phyloP scores from a whole-genome alignment of 106 monocot species.

The Agapanthus africanus region DNA sequence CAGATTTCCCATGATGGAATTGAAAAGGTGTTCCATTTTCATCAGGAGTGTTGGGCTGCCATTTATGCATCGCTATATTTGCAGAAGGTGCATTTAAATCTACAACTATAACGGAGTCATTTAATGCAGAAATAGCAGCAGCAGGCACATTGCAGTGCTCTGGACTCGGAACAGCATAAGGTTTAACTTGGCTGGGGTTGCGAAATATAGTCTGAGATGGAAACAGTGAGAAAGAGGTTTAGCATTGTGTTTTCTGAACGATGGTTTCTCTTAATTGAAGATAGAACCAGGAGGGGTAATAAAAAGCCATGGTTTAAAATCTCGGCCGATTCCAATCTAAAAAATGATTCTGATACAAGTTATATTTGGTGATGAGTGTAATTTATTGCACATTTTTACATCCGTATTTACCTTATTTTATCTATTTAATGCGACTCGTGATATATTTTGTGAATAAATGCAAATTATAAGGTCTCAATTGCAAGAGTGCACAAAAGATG shows the following conservation, averaged over 20 bases:
- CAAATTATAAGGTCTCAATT: no score
- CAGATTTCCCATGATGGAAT: constrained; percentile 77
- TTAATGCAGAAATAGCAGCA: constrained; percentile 60
- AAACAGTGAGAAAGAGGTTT: not conserved
- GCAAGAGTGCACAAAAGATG: no score
- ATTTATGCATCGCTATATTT: constrained; percentile 72
- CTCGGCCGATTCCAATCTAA: no score
- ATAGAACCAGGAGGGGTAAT: not conserved
- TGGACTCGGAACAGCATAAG: constrained; percentile 67
- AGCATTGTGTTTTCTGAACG: not conserved
- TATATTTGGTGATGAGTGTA: no score
- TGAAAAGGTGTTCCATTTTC: constrained; percentile 80
- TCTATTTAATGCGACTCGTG: no score
- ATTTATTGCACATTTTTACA: no score
- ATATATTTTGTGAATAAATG: no score
- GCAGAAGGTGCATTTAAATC: constrained; percentile 74
- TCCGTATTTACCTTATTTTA: no score
- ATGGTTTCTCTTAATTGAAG: not conserved
- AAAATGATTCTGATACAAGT: no score
- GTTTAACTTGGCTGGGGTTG: constrained; percentile 65
- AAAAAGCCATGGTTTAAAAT: no score
- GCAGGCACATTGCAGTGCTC: constrained; percentile 90
- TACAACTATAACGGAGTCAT: constrained; percentile 79
- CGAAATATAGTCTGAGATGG: constrained; percentile 73
- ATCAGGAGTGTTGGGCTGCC: constrained; percentile 95